Conservation (phyloP, 352 stramenopile species). For the Globisporangium apiculatum region DNA sequence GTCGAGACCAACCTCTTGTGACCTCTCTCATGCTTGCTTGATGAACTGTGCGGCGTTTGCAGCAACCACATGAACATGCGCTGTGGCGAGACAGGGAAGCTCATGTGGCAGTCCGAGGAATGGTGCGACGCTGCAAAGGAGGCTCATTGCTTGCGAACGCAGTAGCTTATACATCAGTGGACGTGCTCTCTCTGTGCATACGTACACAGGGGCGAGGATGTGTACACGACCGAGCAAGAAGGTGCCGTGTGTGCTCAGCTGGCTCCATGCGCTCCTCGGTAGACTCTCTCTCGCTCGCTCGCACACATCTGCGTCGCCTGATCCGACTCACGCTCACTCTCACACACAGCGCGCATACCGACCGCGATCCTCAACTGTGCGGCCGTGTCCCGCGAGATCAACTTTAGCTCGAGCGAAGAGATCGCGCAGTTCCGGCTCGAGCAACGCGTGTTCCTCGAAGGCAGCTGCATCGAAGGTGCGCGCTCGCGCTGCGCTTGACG, state of each 20-base stretch:
- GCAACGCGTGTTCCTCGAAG: constrained; percentile 86
- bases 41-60: not conserved
- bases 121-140: constrained; percentile 21
- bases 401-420: constrained; percentile 88
- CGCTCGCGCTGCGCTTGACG: not conserved
- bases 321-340: not conserved
- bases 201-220: constrained; percentile 42
- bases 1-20: too few species aligned
- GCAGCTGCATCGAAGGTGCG: constrained; percentile 82
- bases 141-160: not conserved
- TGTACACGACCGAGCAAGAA: constrained; percentile 71
- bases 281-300: constrained; percentile 1
- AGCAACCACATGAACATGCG: constrained; percentile 90
- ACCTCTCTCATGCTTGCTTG: not conserved
- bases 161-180: too few species aligned
- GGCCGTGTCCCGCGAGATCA: constrained; percentile 91
- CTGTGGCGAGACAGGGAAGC: constrained; percentile 63
- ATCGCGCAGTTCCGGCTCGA: constrained; percentile 91
- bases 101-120: constrained; percentile 83
- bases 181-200: not conserved
- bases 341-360: constrained; percentile 61
- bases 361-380: constrained; percentile 83
- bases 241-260: constrained; percentile 16
- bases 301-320: not conserved
- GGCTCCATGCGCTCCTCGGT: not conserved